phyloP scores from a whole-genome alignment of 2,329 filamentous ascomycete genomes.

The Verticillium longisporum region DNA sequence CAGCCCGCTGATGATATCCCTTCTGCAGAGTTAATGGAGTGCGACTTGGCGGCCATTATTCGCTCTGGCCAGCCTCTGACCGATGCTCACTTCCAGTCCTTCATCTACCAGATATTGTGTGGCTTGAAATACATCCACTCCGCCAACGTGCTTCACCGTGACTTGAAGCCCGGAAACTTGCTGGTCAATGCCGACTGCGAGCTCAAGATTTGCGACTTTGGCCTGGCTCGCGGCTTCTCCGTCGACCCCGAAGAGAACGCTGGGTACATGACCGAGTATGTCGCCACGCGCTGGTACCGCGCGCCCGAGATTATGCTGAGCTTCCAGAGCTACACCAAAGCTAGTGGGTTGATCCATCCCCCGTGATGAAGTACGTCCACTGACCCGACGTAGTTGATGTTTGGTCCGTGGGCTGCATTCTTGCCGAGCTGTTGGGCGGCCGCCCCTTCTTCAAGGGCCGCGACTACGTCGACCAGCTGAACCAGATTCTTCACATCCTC shows the following conservation, averaged over 20 bases:
- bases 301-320: constrained; percentile 99
- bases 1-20: not conserved
- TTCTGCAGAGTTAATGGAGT: constrained; percentile 88
- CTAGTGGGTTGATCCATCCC: constrained; percentile 51
- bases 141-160: constrained; percentile 92
- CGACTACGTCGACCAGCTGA: constrained; percentile 98
- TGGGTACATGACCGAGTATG: constrained; percentile 99
- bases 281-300: constrained; percentile 91
- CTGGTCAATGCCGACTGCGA: constrained; percentile 98
- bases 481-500: constrained; percentile 97
- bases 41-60: constrained; percentile 95
- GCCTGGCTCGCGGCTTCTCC: constrained; percentile 91
- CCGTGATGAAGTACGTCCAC: constrained; percentile 38
- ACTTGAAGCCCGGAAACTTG: constrained; percentile 94
- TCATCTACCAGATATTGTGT: constrained; percentile 99
- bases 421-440: constrained; percentile 90
- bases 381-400: constrained; percentile 69
- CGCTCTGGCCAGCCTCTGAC: constrained; percentile 94
- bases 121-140: constrained; percentile 99
- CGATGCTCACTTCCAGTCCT: constrained; percentile 98
- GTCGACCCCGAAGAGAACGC: constrained; percentile 97
- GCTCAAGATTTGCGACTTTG: constrained; percentile 98
- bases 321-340: constrained; percentile 99
- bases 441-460: constrained; percentile 98
- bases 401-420: constrained; percentile 97